Base-by-base conservation (phyloP, 441 rosid species). In the Aquilaria agallochum region DNA sequence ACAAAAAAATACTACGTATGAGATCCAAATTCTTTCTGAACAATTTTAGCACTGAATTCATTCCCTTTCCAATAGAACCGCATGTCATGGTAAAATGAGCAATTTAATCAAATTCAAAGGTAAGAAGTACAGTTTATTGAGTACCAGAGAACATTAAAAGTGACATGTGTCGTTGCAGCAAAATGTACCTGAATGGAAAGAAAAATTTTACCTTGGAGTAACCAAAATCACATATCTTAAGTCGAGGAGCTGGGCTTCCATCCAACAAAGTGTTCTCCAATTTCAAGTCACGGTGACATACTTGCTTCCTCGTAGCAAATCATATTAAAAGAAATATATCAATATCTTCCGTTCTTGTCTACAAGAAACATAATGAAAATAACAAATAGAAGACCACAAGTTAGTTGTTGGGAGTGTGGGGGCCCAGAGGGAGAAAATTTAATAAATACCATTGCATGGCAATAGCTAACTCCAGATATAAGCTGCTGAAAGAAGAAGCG, bases 211-310 rank as follows among this genome's bases (percentile, higher is more conserved):
- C 92, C 92, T 86, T 85, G 31, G 92, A 83, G 66, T 83, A 86
- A 13, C 92, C 92, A 70, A 86, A 86, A 67, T 86, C 92, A 47
- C 92, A 81, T 0, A 86, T 86, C 71, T 86, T 86, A 64, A 86
- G 76, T 47, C 89, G 79, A 68, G 89, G 92, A 42, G 88, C 88
- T n/a, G 81, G 85, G 72, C 89, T 86, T 30, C 89, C 92, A 63
- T 86, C 92, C 73, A 86, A 75, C 70, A 86, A 63, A 5, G 85
- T 78, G 66, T 86, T 86, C 66, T 86, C 92, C 67, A 86, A 72
- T 75, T 83, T 83, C 66, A 86, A 65, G 73, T 86, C 92, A 0
- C 92, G 84, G 71, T 86, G 92, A 66, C 89, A 88, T 62, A 84
- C 76, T 81, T 84, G 85, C 90, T 79, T 68, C 80, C 75, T 11